Evolutionary conservation across 2,329 filamentous ascomycete species (phyloP).

Genomic region (Septoria petroselini): DNA sequence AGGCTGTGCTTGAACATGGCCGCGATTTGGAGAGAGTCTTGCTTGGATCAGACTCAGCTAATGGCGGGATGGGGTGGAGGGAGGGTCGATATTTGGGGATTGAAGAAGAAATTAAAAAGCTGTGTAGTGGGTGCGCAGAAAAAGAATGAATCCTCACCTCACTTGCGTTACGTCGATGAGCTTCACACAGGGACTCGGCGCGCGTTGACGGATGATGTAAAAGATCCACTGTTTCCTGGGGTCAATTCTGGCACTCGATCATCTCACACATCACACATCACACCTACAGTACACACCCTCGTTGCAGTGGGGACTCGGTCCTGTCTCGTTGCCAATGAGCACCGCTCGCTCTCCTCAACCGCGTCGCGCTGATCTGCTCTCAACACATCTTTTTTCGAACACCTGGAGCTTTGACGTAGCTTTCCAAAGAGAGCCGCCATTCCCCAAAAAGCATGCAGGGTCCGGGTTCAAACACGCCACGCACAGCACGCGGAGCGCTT

Average conservation of each 20-base stretch:
- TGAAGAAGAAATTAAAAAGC: neutral
- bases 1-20: slow-evolving; percentile 37
- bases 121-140: neutral
- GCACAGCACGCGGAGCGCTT: slow-evolving; percentile 1
- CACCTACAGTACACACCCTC: no score
- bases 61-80: neutral
- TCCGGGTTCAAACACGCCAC: neutral
- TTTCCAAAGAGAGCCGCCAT: slow-evolving; percentile 5
- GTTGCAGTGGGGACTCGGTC: neutral
- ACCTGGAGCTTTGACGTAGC: slow-evolving; percentile 14
- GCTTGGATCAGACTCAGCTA: neutral
- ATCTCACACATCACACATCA: no score
- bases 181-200: slow-evolving; percentile 9
- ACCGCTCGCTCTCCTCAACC: slow-evolving; percentile 5
- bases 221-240: neutral
- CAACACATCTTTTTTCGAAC: neutral
- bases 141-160: slow-evolving; percentile 11
- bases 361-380: neutral
- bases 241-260: neutral
- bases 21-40: neutral
- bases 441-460: slow-evolving; percentile 5
- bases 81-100: neutral
- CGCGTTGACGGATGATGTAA: slow-evolving; percentile 5
- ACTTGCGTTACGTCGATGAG: slow-evolving; percentile 9
- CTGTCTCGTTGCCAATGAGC: neutral